These are phyloP conservation scores for Conringia planisiliqua DNA, from an alignment of 345 rosid species.

Conservation along the genomic window DNA sequence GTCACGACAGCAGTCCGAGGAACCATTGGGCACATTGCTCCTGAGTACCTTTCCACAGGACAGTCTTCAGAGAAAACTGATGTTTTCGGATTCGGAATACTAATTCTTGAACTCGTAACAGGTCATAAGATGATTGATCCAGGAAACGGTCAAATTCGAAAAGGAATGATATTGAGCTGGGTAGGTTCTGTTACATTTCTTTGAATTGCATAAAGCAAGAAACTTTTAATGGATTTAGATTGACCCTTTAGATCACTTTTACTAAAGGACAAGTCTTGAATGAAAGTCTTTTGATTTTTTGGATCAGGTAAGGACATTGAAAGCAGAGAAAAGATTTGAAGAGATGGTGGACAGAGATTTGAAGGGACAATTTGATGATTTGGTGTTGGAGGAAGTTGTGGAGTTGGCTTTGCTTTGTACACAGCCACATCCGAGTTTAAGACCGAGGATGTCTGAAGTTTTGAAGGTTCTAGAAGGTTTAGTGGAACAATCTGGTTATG, in stretches of 20 bases:
- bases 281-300: background rate
- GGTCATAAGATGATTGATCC: slow-evolving; percentile 89
- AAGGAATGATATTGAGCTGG: slow-evolving; percentile 88
- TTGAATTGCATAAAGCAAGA: background rate
- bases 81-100: slow-evolving; percentile 89
- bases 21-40: slow-evolving; percentile 95
- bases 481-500: slow-evolving; percentile 51
- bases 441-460: slow-evolving; percentile 81
- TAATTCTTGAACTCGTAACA: slow-evolving; percentile 91
- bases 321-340: slow-evolving; percentile 65
- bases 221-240: background rate
- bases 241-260: no score
- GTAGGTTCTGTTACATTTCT: slow-evolving; percentile 38
- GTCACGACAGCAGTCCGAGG: slow-evolving; percentile 96
- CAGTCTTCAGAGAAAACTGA: slow-evolving; percentile 95
- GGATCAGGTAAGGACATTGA: slow-evolving; percentile 69
- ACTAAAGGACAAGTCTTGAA: background rate
- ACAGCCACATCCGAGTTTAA: slow-evolving; percentile 56
- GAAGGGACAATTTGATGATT: slow-evolving; percentile 61
- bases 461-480: slow-evolving; percentile 69
- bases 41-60: slow-evolving; percentile 94
- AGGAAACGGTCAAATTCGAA: slow-evolving; percentile 78
- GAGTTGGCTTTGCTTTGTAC: slow-evolving; percentile 80
- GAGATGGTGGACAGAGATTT: slow-evolving; percentile 74
- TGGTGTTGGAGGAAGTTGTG: slow-evolving; percentile 63